phyloP scores from a whole-genome alignment of 441 rosid species.

The Croton laevigatus region DNA sequence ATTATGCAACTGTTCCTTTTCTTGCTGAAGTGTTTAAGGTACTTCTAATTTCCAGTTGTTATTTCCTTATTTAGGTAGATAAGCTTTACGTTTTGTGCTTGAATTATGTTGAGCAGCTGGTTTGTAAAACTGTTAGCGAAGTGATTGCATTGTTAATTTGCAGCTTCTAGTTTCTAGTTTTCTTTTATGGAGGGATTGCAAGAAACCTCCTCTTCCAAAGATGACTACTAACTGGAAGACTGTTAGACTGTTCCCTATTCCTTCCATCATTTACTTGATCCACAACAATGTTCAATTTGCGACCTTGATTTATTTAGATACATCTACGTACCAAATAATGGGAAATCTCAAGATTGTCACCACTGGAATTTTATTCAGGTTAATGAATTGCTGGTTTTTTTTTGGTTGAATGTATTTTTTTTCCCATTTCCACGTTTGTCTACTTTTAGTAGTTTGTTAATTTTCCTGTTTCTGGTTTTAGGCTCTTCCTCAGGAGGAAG shows the following conservation, averaged over 20 bases:
- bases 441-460: background rate
- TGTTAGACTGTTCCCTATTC: slow-evolving; percentile 60
- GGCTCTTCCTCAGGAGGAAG: slow-evolving; percentile 62
- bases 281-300: slow-evolving; percentile 79
- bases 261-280: slow-evolving; percentile 63
- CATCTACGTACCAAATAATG: slow-evolving; percentile 80
- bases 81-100: background rate
- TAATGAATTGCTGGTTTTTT: background rate
- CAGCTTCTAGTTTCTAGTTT: slow-evolving; percentile 61
- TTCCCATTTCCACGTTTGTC: background rate
- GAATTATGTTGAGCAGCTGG: background rate
- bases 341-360: slow-evolving; percentile 79
- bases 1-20: slow-evolving; percentile 72
- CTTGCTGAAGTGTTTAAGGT: slow-evolving; percentile 75
- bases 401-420: background rate
- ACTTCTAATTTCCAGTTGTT: background rate
- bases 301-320: slow-evolving; percentile 62
- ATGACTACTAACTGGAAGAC: slow-evolving; percentile 69
- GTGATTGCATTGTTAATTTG: background rate
- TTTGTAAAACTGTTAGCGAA: background rate
- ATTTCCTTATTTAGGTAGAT: no score
- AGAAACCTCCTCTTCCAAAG: slow-evolving; percentile 42
- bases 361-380: slow-evolving; percentile 68
- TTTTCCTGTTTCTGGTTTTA: slow-evolving; percentile 15
- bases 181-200: slow-evolving; percentile 57